phyloP scores from a whole-genome alignment of 73 alveolate genomes.

The Tetrahymena elliotti region DNA sequence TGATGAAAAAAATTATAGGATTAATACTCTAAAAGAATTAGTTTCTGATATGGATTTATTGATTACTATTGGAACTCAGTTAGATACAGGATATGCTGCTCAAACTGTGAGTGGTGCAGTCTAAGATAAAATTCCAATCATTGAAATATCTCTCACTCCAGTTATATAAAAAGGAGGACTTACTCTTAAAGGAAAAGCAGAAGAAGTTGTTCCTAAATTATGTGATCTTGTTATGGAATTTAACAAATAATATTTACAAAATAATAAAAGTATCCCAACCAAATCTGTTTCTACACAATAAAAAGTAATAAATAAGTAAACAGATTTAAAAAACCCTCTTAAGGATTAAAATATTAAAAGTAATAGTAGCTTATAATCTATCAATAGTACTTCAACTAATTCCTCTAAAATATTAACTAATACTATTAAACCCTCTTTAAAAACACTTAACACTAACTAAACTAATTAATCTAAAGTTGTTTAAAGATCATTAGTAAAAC shows the following conservation, averaged over 20 bases:
- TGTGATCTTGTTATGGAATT: not conserved
- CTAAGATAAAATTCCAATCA: not conserved
- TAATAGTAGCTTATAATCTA: not conserved
- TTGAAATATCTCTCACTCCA: not conserved
- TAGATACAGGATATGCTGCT: not conserved
- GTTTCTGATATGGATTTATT: not conserved
- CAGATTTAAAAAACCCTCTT: not conserved
- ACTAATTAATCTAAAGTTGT: not conserved
- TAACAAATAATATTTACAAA: not conserved
- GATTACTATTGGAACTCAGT: not conserved
- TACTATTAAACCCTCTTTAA: not conserved
- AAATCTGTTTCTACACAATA: not conserved
- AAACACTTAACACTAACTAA: not conserved
- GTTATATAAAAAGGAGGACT: not conserved
- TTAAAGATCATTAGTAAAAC: no score
- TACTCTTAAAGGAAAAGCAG: not conserved
- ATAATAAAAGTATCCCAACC: no score
- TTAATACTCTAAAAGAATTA: not conserved
- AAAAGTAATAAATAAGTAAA: not conserved
- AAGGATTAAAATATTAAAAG: not conserved
- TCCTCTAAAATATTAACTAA: no score
- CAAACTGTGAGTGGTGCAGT: not conserved
- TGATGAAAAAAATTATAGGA: not conserved
- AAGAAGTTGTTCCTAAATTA: not conserved
- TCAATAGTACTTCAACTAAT: not conserved